Base-by-base conservation (phyloP, 2,329 filamentous ascomycete genomes). In the Aspergillus phoenicis region DNA sequence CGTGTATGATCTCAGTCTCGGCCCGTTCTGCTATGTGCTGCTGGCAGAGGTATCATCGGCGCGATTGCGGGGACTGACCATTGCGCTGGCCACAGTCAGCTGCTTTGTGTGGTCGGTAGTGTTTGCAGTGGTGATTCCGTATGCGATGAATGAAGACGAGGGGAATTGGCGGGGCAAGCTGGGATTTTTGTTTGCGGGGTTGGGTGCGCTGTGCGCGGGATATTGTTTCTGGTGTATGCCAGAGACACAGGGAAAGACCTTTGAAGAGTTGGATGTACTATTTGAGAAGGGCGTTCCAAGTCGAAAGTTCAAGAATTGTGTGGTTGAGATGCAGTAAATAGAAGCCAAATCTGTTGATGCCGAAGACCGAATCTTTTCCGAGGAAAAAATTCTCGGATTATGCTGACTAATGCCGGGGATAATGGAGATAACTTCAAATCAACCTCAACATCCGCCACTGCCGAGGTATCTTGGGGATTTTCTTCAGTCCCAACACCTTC, bases 1-100 rank as follows among this genome's bases (percentile, higher is more conserved):
- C 51, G 75, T 82, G 3, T 86, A 85, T 68, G 81, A 82, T 70
- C 77, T 81, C 59, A 81, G 81, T 5, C 79, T 85, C 7, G 84
- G 83, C 0, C 83, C 83, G 0, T 77, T 85, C 13, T 83, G 80
- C n/a, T 85, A 83, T 69, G 78, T 78, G 1, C 68, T 85, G 10
- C 70, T 84, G 26, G 79, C 82, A 0, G 83, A 85, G 65, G 75
- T 85, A 4, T 82, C 81, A 0, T 83, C 81, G 1, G 82, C 81
- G 0, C 76, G 82, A 11, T 77, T 85, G 51, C 81, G 83, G 51
- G 77, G 80, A n/a, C 81, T 84, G 70, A 84, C 82, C 0, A 82
- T 85, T 20, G 69, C 63, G 0, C 47, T 73, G 8, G 68, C 71
- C 1, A 68, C 64, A 3, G 65, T 69, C 8, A 62, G 59, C 39